Evolutionary conservation across 1,284 basidiomycete genomes (phyloP), one percentile per base, ranked within the genome.

Genomic region (Ganoderma sinense): DNA sequence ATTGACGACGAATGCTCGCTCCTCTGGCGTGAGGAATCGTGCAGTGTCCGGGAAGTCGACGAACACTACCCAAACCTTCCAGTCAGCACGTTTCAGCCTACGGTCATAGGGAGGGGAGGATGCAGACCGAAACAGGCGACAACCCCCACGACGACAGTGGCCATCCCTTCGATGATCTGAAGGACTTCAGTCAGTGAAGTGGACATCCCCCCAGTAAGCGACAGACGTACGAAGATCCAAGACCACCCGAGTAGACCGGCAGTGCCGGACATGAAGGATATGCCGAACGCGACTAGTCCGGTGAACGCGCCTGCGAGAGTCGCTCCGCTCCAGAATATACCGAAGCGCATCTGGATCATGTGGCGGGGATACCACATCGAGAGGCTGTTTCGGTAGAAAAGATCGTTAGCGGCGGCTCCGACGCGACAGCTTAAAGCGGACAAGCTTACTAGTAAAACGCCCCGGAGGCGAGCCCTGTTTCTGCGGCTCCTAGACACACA

Each of bases 401-500:
- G 16, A 53, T 11, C 10, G 53, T 56, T 14, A 53, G 53, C 18
- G 18, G 0, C 16, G 16, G 4, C 8, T 29, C 7, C 1, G 4
- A 10, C 16, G 18, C 31, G 6, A 20, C 18, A 16, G 20, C 4
- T 14, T 29, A 16, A 53, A 29, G 26, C 20, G 6, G 20, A 39
- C 36, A 39, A 2, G 11, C 79, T 40, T 31, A 81, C 81, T 90
- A 91, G 78, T 89, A 92, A 0, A 87, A 85, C 2, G 91, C 88
- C 18, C 91, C 90, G 2, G 91, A 90, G 71, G 91, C 89, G 29
- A 93, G 77, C 0, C 92, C 92, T 2, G 90, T 88, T 77, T 94
- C 92, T 0, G 91, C 85, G 0, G 92, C 76, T 1, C 92, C 92
- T 0, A 93, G 85, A 67, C 83, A 88, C 7, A 89, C 82, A 40